Evolutionary conservation across 345 rosid species (phyloP).

Genomic region (Barbarea vulgaris): DNA sequence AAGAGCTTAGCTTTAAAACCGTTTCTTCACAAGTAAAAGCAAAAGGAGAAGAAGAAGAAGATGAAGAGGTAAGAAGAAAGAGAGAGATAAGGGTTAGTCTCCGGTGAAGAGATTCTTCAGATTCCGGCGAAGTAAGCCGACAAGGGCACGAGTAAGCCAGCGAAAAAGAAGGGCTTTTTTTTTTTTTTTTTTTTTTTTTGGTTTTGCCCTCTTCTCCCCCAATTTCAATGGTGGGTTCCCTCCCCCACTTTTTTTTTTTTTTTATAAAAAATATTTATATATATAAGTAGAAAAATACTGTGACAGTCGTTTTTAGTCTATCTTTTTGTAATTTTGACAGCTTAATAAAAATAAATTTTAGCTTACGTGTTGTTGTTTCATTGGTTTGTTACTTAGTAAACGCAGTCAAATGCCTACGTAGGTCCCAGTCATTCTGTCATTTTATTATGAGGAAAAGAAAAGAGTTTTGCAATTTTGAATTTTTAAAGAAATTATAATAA

Average conservation of each 20-base stretch:
- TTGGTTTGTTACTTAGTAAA: conserved; percentile 13
- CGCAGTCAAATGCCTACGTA: not conserved
- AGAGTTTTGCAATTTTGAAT: not conserved
- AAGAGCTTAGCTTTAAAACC: conserved; percentile 23
- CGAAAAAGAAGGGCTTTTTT: conserved; percentile 29
- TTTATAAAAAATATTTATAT: not conserved
- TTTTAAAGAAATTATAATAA: too few species aligned
- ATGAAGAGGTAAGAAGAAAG: not conserved
- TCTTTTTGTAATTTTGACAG: conserved; percentile 24
- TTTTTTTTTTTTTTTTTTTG: not conserved
- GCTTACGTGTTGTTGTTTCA: not conserved
- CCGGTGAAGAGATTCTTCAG: conserved; percentile 35
- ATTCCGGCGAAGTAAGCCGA: conserved; percentile 49
- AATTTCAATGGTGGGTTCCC: conserved; percentile 41
- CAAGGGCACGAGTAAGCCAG: conserved; percentile 45
- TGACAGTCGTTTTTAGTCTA: conserved; percentile 31
- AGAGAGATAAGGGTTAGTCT: conserved; percentile 1
- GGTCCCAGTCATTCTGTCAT: not conserved
- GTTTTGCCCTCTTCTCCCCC: conserved; percentile 23
- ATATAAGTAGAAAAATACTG: not conserved
- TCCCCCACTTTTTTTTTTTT: conserved; percentile 20
- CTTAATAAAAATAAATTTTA: not conserved
- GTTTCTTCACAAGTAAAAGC: not conserved
- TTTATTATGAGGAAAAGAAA: not conserved
- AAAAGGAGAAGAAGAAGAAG: not conserved